Evolutionary conservation across 352 stramenopile genomes (phyloP).

Genomic region (Pythium aquatile): DNA sequence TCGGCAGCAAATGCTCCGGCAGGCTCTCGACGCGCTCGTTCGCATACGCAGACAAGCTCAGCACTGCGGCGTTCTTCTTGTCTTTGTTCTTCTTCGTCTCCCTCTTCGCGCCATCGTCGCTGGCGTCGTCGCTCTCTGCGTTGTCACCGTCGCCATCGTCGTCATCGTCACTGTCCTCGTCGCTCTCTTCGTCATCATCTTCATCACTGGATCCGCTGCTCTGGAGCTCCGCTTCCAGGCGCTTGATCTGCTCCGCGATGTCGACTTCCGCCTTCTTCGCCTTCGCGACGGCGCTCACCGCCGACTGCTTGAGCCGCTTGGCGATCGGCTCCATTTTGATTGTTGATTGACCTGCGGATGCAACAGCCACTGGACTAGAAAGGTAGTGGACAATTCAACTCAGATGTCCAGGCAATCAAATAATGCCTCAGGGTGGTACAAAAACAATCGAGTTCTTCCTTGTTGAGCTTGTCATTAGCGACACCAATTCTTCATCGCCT

Average conservation of each 20-base stretch:
- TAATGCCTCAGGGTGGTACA: not conserved
- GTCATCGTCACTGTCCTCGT: constrained; percentile 4
- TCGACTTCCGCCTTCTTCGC: constrained; percentile 45
- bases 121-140: not conserved
- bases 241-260: constrained; percentile 63
- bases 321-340: constrained; percentile 68
- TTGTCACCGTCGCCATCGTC: constrained; percentile 1
- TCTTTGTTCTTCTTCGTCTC: constrained; percentile 3
- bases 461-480: constrained; percentile 26
- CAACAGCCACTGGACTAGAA: constrained; percentile 17
- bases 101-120: not conserved
- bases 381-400: no score
- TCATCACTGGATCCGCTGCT: constrained; percentile 23
- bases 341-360: not conserved
- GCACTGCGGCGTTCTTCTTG: constrained; percentile 30
- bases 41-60: constrained; percentile 71
- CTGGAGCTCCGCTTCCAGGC: constrained; percentile 69
- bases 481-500: not conserved
- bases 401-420: no score
- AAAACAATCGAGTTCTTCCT: constrained; percentile 1
- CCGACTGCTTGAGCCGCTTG: constrained; percentile 79
- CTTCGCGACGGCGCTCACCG: constrained; percentile 32
- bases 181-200: constrained; percentile 22
- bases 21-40: constrained; percentile 62
- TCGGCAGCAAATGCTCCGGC: constrained; percentile 54